A percentile compares a stretch with the other conserved stretches of the same genome.
These are phyloP conservation scores for Pseudohalonectria lignicola DNA, from an alignment of 2,329 filamentous ascomycete species.

Conservation along the genomic window DNA sequence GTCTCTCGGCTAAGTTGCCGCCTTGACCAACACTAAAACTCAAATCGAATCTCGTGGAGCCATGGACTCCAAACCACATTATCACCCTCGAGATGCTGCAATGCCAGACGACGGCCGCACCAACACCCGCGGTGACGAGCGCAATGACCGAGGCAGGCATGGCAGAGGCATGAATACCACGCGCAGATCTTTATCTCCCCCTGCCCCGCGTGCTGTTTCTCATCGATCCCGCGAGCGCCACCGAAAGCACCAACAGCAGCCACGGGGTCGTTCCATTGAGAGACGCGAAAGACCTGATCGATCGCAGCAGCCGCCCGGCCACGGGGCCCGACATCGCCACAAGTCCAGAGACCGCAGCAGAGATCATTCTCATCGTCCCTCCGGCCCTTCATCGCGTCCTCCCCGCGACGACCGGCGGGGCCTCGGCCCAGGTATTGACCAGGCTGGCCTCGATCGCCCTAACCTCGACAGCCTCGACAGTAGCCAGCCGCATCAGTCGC, in stretches of 20 bases:
- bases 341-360: slow-evolving; percentile 19
- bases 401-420: slow-evolving; percentile 1
- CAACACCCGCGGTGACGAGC: slow-evolving; percentile 19
- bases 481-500: not conserved
- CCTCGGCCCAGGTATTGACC: not conserved
- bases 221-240: slow-evolving; percentile 12
- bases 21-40: slow-evolving; percentile 14
- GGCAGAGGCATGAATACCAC: slow-evolving; percentile 22
- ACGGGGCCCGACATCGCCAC: slow-evolving; percentile 11
- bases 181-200: slow-evolving; percentile 10
- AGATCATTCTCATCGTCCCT: slow-evolving; percentile 16
- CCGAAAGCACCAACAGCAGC: slow-evolving; percentile 3
- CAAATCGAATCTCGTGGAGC: slow-evolving; percentile 17
- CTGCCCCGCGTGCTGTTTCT: slow-evolving; percentile 15
- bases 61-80: slow-evolving; percentile 9
- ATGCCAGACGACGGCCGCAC: slow-evolving; percentile 28
- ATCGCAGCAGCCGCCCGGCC: not conserved
- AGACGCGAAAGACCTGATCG: slow-evolving; percentile 4
- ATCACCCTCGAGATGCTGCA: slow-evolving; percentile 23
- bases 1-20: slow-evolving; percentile 13
- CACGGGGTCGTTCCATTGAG: slow-evolving; percentile 10
- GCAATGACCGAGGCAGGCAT: slow-evolving; percentile 22
- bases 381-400: not conserved
- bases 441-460: not conserved
- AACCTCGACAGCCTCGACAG: not conserved